A percentile compares a stretch with the other conserved stretches of the same genome.
Evolutionary conservation across 495 filamentous ascomycete species (phyloP).

Genomic region (Annulohypoxylon stygium): DNA sequence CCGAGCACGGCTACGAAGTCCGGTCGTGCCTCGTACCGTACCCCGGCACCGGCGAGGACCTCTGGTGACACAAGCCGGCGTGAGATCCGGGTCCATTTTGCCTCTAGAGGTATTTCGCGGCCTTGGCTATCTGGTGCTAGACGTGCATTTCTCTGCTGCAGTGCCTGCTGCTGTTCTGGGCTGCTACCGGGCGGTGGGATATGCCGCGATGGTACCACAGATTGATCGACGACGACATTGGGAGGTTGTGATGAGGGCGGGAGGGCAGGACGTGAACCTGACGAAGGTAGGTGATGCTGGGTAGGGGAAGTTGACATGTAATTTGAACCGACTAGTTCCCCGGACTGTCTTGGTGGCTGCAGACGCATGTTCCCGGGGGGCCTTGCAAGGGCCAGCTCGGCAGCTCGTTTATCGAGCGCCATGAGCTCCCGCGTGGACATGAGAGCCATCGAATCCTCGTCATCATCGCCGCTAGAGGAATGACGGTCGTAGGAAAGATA

Average conservation of each 20-base stretch:
- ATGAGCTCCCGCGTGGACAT: conserved; percentile 63
- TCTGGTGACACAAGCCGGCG: conserved; percentile 74
- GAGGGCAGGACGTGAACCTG: conserved; percentile 46
- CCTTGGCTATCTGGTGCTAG: conserved; percentile 66
- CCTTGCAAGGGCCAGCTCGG: conserved; percentile 51
- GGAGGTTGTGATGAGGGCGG: conserved; percentile 24
- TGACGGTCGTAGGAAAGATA: conserved; percentile 53
- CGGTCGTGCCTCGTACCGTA: conserved; percentile 76
- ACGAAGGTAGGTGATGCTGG: conserved; percentile 43
- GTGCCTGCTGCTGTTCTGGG: conserved; percentile 35
- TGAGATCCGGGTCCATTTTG: conserved; percentile 79
- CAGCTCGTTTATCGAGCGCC: conserved; percentile 52
- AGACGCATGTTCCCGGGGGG: conserved; percentile 46
- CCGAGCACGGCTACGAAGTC: conserved; percentile 78
- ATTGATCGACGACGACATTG: not conserved
- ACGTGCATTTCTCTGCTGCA: conserved; percentile 33
- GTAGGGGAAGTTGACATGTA: conserved; percentile 33
- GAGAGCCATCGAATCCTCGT: conserved; percentile 51
- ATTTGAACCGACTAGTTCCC: conserved; percentile 38
- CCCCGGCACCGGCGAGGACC: conserved; percentile 71
- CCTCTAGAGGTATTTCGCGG: conserved; percentile 73
- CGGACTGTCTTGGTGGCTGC: conserved; percentile 33
- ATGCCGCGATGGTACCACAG: conserved; percentile 47
- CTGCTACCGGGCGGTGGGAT: conserved; percentile 46
- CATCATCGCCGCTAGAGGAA: conserved; percentile 51